Base-by-base conservation (phyloP, 176 grass and related monocot species). In the Guadua angustifolia region DNA sequence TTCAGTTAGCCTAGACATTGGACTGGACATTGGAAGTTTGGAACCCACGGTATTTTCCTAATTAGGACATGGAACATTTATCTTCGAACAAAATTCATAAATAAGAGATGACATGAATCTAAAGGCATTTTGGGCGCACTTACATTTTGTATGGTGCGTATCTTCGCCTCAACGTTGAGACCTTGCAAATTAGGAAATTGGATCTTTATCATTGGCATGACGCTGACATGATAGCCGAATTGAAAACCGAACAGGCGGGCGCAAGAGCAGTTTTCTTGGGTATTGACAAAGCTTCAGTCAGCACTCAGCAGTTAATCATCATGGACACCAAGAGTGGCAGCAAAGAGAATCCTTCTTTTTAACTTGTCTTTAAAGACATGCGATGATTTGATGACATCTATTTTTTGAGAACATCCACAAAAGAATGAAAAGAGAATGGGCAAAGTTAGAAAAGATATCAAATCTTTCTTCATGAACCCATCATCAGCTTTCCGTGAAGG, bases 341-440 rank as follows among this genome's bases (percentile, higher is more conserved):
- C 86, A 92, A 86, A 83, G 52, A 83, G 90, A 86, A 92, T 89
- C 90, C 80, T 73, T 89, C 83, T 86, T 89, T 84, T 84, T 81
- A 64, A 85, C 75, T 83, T 79, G 83, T 83, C 86, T 83, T 86
- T 83, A 83, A 88, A 89, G 86, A 89, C 83, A 92, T 83, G 74
- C 69, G 63, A 92, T 80, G 86, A 83, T 79, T 76, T 80, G 79
- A 75, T 89, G 75, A 73, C 82, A 82, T 88, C 32, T 75, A 69
- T 61, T 47, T 79, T 86, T 79, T 75, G 14, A 88, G 61, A 86
- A 83, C 86, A 78, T 83, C 74, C 86, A 69, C 74, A 79, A 83
- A 86, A 82, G 86, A 82, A 68, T 82, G 82, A 85, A 88, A 92
- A 83, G 83, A 83, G 74, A 74, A 79, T 46, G 67, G 51, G 64